Conservation (phyloP, 2,329 filamentous ascomycete genomes). For the Nothopassalora personata region DNA sequence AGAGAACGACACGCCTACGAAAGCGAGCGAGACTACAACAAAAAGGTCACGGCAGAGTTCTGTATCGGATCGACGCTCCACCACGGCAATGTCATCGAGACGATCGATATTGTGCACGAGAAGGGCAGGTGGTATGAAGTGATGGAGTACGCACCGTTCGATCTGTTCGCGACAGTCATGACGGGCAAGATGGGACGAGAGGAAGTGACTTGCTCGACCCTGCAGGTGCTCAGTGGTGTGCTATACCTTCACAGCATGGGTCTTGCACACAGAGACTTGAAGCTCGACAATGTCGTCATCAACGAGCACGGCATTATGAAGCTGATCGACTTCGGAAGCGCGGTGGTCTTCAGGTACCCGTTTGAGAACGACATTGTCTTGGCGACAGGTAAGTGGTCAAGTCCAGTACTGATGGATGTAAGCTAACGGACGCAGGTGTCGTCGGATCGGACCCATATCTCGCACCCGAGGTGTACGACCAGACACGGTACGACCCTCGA, state of each 20-base stretch:
- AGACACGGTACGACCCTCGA: constrained; percentile 86
- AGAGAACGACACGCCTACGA: constrained; percentile 87
- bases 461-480: constrained; percentile 92
- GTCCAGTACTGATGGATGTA: not conserved
- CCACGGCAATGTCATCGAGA: constrained; percentile 97
- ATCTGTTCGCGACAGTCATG: constrained; percentile 98
- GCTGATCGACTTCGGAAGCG: constrained; percentile 97
- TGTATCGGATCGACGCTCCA: constrained; percentile 95
- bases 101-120: constrained; percentile 91
- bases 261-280: constrained; percentile 87
- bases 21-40: constrained; percentile 90
- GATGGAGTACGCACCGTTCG: constrained; percentile 96
- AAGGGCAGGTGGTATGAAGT: constrained; percentile 95
- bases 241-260: constrained; percentile 94
- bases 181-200: constrained; percentile 93
- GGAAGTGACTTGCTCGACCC: constrained; percentile 83
- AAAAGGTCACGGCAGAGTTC: constrained; percentile 97
- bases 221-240: constrained; percentile 92
- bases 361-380: constrained; percentile 85
- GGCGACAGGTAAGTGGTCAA: constrained; percentile 63
- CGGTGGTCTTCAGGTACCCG: constrained; percentile 93
- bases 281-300: constrained; percentile 96
- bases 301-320: constrained; percentile 98
- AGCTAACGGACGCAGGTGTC: constrained; percentile 50
- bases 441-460: constrained; percentile 92